Base-by-base conservation (phyloP, 768 basidiomycete genomes). In the Pisolithus albus region DNA sequence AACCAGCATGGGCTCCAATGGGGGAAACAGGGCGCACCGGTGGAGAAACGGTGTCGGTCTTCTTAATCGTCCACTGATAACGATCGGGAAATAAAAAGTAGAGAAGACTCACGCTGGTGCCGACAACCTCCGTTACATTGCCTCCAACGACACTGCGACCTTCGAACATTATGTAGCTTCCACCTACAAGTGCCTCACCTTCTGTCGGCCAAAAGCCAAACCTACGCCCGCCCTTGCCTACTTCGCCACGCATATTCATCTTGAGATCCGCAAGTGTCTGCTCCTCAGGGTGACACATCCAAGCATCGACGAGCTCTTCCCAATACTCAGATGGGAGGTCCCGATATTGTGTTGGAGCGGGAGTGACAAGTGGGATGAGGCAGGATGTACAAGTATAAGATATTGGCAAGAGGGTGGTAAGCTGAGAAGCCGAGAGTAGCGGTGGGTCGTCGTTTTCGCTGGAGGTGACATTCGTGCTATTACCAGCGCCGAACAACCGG, bases 291-390 rank as follows among this genome's bases (percentile, higher is more conserved):
- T 97, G 95, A 61, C 95, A 98, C 88, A 98, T 92, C 95, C 95
- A 98, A 7, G 93, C 87, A 56, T 97, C 95, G 18, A 98, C 82
- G 15, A 98, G 82, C 65, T 98, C 95, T 56, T 92, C 86, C 95
- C 95, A 98, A 60, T 98, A 87, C 63, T 97, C 94, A 4, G 90
- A 93, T 3, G 95, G 95, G 11, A 98, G 73, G 63, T 96, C 93
- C 37, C 84, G 80, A 66, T 88, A 98, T 42, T 68, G 71, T 18
- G 81, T 64, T 39, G 68, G 71, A 5, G 79, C 67, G 0, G 76
- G 69, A 36, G 84, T 76, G 11, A 77, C 65, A 32, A 95, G 69
- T 10, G 86, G 84, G 9, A 90, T 72, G 3, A 87, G 85, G 62
- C 92, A 95, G 1, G 84, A 85, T 3, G 84, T 72, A 61, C 92